Conservation (phyloP, 2,329 filamentous ascomycete genomes). For the Lasiodiplodia theobromae region DNA sequence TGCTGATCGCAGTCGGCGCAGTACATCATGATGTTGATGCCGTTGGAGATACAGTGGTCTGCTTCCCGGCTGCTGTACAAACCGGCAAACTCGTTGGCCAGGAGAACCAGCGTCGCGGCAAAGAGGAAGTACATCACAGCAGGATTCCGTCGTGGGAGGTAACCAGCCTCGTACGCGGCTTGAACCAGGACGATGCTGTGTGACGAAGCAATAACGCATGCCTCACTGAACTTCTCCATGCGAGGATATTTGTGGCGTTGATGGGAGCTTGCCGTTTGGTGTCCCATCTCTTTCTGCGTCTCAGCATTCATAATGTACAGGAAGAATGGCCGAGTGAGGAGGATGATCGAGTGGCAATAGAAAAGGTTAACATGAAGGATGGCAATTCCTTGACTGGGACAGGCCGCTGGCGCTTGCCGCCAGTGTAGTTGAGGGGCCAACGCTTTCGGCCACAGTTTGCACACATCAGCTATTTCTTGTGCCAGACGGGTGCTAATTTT, state of each 20-base stretch:
- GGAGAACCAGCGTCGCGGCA: constrained; percentile 48
- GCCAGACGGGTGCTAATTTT: constrained; percentile 66
- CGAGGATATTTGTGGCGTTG: constrained; percentile 36
- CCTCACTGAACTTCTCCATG: constrained; percentile 58
- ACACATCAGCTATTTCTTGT: constrained; percentile 63
- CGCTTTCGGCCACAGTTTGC: constrained; percentile 60
- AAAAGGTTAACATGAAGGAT: constrained; percentile 69
- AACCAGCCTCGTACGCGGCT: constrained; percentile 50
- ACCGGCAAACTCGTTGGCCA: constrained; percentile 50
- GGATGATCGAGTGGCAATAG: constrained; percentile 67
- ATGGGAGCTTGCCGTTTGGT: constrained; percentile 36
- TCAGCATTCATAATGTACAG: constrained; percentile 61
- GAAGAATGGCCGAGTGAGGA: constrained; percentile 71
- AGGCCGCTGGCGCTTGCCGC: constrained; percentile 55
- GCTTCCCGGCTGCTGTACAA: constrained; percentile 45
- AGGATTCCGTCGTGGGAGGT: constrained; percentile 49
- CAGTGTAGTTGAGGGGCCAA: constrained; percentile 60
- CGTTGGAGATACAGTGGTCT: constrained; percentile 47
- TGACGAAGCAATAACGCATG: constrained; percentile 51
- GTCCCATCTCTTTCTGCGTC: constrained; percentile 45
- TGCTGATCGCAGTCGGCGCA: constrained; percentile 51
- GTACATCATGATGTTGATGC: constrained; percentile 50
- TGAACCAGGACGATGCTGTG: constrained; percentile 51
- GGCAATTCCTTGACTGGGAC: constrained; percentile 61
- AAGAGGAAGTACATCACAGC: constrained; percentile 53